Evolutionary conservation across 805 yeast genomes (phyloP).

Genomic region (Geotrichum ghanense): DNA sequence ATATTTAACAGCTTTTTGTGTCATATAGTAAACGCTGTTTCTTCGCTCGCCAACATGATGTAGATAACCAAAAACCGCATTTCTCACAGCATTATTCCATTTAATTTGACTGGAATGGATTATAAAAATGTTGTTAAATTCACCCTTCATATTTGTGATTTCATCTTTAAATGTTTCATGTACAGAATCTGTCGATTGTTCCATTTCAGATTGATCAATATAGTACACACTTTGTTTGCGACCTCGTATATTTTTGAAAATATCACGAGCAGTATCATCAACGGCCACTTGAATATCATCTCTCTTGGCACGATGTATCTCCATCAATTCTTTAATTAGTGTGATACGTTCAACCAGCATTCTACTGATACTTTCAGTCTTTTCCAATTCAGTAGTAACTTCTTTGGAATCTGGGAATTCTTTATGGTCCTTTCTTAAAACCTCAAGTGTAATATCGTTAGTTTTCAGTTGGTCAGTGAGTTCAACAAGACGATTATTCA

Average conservation of each 20-base stretch:
- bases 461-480: slow-evolving; percentile 23
- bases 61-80: slow-evolving; percentile 49
- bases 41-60: slow-evolving; percentile 36
- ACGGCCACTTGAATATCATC: slow-evolving; percentile 4
- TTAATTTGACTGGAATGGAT: slow-evolving; percentile 62
- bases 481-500: slow-evolving; percentile 20
- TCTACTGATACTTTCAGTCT: slow-evolving; percentile 10
- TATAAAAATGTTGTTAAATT: slow-evolving; percentile 57
- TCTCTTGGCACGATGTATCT: not conserved
- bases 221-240: slow-evolving; percentile 4
- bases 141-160: slow-evolving; percentile 11
- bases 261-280: not conserved
- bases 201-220: not conserved
- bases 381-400: slow-evolving; percentile 11
- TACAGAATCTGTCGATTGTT: slow-evolving; percentile 3
- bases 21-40: slow-evolving; percentile 33
- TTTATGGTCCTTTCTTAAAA: slow-evolving; percentile 16
- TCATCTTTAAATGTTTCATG: slow-evolving; percentile 7
- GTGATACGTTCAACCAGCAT: slow-evolving; percentile 10
- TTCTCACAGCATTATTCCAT: slow-evolving; percentile 66
- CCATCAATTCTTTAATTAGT: slow-evolving; percentile 7
- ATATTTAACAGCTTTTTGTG: slow-evolving; percentile 38
- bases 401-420: slow-evolving; percentile 14
- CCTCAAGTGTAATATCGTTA: slow-evolving; percentile 22
- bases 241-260: not conserved